Base-by-base conservation (phyloP, 441 rosid genomes). In the Erysimum cheiri region DNA sequence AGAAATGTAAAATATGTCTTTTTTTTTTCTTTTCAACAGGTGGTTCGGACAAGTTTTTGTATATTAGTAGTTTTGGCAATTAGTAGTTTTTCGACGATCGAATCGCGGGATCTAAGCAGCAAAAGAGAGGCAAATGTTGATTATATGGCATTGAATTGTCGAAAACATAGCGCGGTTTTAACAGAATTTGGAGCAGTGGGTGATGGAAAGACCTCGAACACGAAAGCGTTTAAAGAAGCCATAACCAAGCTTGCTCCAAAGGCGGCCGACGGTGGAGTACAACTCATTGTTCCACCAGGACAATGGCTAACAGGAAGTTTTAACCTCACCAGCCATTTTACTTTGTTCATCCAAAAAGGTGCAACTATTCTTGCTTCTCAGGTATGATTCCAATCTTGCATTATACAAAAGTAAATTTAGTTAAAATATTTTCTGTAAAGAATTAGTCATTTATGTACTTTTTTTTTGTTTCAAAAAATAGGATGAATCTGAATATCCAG, bases 131-230 rank as follows among this genome's bases (percentile, higher is more conserved):
- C 14, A 15, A 29, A 29, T 2, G 48, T 37, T 47, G 29, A 68
- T 52, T 82, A 84, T 59, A 33, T 37, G 6, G 84, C 86, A 0
- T 57, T 76, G 13, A 85, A 75, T 15, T 84, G 93, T 82, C 72
- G 91, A 59, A 80, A 81, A 50, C 85, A 86, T 81, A 81, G 56
- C 15, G 90, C 85, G 17, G 63, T 83, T 19, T 40, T 88, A 36
- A 80, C 80, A 5, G 89, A 88, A n/a, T 88, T 83, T 36, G 93
- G 93, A 55, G 93, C 86, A 5, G 84, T 86, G 6, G 89, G 88
- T 15, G 93, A 88, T 73, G 93, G 93, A 32, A 75, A 50, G 15
- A 88, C 88, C 49, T 79, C 77, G 13, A 88, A 88, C 80, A 88
- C 91, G 0, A 67, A 74, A 78, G 93, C 87, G 4, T 88, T 88